These are phyloP conservation scores for Candolleomyces eurysporus DNA, from an alignment of 768 basidiomycete species.

Conservation along the genomic window DNA sequence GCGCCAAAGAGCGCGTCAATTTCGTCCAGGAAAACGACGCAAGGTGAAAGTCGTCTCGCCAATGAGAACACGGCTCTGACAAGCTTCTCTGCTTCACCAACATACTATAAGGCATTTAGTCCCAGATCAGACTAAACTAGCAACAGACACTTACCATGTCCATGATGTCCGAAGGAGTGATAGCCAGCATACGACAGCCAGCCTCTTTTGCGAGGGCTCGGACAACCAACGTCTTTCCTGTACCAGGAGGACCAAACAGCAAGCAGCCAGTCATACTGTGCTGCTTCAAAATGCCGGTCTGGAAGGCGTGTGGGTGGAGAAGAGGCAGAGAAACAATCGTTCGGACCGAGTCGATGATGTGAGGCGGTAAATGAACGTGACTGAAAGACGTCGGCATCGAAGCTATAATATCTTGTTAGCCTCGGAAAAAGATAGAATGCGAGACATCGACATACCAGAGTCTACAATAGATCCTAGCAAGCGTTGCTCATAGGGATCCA, in stretches of 20 bases:
- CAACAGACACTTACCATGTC: constrained; percentile 68
- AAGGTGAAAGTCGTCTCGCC: constrained; percentile 82
- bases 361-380: constrained; percentile 84
- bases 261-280: constrained; percentile 91
- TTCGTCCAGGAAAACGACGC: constrained; percentile 93
- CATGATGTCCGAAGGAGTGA: constrained; percentile 93
- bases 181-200: constrained; percentile 87
- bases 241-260: constrained; percentile 89
- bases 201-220: constrained; percentile 92
- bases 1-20: constrained; percentile 92
- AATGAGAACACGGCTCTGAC: constrained; percentile 88
- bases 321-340: constrained; percentile 89
- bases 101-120: constrained; percentile 51
- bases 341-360: constrained; percentile 89
- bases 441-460: constrained; percentile 44
- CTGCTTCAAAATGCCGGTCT: constrained; percentile 84
- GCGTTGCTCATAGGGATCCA: constrained; percentile 80
- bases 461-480: constrained; percentile 87
- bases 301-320: constrained; percentile 83
- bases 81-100: constrained; percentile 87
- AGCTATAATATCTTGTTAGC: constrained; percentile 32
- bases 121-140: neutral
- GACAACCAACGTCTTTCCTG: constrained; percentile 86
- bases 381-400: constrained; percentile 81
- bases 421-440: constrained; percentile 11